Evolutionary conservation across 208 protist genomes (phyloP), one percentile per base, ranked within the genome.

Genomic region (Trypanosoma congolense): DNA sequence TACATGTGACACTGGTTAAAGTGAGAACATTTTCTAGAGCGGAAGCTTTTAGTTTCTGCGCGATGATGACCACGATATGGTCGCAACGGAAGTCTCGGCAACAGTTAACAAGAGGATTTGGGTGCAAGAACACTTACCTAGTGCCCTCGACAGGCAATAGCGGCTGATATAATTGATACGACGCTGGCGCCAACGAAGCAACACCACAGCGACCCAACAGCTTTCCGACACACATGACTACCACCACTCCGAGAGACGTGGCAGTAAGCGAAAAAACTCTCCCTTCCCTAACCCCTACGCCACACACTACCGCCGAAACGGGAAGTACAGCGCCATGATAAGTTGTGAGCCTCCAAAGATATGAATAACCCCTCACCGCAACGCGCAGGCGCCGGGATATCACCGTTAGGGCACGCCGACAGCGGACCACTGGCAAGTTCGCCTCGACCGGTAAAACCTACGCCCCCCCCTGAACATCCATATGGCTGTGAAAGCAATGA

Each of bases 401-500:
- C n/a, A n/a, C n/a, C n/a, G n/a, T n/a, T n/a, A n/a, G n/a, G n/a
- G n/a, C n/a, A n/a, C n/a, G n/a, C n/a, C n/a, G n/a, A n/a, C n/a
- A n/a, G n/a, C n/a, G n/a, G n/a, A n/a, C n/a, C n/a, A n/a, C n/a
- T n/a, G n/a, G n/a, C n/a, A n/a, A n/a, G n/a, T n/a, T n/a, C n/a
- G n/a, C n/a, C n/a, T n/a, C n/a, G 14, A 85, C 61, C 6, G 41
- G 51, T 12, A 82, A 68, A 21, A 22, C 8, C 46, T 29, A 4
- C 14, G 10, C 42, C 14, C 16, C 18, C 19, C 29, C 24, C 19
- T 46, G 43, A 9, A n/a, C 25, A 38, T 68, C 67, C 44, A 69
- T 66, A 62, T 87, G 77, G 0, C 46, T 63, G 41, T 90, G 79
- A 46, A 87, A 90, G 42, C 79, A 79, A 54, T 90, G 83, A 4